Conservation (phyloP, 805 yeast genomes). For the Starmerella apis region DNA sequence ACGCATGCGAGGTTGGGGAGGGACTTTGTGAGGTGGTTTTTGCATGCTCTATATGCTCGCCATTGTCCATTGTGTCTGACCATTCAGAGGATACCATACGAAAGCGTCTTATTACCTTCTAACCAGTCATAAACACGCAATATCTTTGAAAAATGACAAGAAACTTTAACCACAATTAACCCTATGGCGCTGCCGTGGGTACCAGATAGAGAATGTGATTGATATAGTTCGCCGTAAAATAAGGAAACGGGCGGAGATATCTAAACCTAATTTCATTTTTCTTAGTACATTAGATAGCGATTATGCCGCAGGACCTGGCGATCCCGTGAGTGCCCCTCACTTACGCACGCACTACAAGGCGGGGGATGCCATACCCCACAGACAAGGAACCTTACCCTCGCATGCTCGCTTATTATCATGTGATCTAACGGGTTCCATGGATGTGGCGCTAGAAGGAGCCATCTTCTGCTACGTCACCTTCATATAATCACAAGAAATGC, state of each 20-base stretch:
- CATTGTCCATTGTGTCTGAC: not conserved
- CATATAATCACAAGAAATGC: not conserved
- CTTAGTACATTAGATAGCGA: not conserved
- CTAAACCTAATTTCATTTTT: not conserved
- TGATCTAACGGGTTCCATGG: not conserved
- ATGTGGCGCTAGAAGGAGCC: not conserved
- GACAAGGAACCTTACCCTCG: not conserved
- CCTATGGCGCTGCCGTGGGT: too few relatives aligned
- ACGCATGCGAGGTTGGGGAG: not conserved
- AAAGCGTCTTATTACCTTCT: not conserved
- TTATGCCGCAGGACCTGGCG: not conserved
- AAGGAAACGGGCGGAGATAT: not conserved
- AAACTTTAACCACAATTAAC: too few relatives aligned
- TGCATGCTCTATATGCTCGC: not conserved
- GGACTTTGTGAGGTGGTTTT: not conserved
- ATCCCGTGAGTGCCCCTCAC: constrained; percentile 7
- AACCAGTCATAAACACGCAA: constrained; percentile 1
- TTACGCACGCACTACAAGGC: not conserved
- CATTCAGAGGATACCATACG: not conserved
- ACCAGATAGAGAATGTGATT: too few relatives aligned
- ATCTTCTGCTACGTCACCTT: not conserved
- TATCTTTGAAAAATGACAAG: not conserved
- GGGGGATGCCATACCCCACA: constrained; percentile 1
- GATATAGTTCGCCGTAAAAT: not conserved
- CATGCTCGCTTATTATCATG: not conserved